Base-by-base conservation (phyloP, 768 basidiomycete genomes). In the Auriscalpium orientale region DNA sequence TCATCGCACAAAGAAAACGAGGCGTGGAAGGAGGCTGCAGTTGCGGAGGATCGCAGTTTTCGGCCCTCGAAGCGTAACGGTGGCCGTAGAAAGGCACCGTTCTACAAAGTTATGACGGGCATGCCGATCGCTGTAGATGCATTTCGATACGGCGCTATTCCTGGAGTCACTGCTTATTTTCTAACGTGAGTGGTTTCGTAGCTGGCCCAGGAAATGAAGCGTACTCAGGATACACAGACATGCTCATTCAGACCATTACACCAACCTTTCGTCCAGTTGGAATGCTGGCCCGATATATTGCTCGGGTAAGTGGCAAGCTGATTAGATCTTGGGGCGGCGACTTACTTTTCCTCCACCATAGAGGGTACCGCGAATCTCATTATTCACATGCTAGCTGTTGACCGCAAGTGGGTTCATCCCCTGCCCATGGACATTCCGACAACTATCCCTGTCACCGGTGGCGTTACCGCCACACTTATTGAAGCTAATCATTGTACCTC, bases 71-170 rank as follows among this genome's bases (percentile, higher is more conserved):
- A 80, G 55, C 69, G 69, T 15, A 79, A 76, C 38, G 76, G 76
- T 33, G 72, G 74, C 34, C 78, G 89, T 33, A 74, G 89, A 56
- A 84, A 81, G 56, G 91, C 94, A 0, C 97, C 97, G 0, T 98
- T 98, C 67, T 98, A 95, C 73, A 99, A 98, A 72, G 81, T 93
- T 21, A 68, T 98, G 62, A 89, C 91, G 63, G 95, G 97, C 1
- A 97, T 98, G 94, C 93, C 95, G 9, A 89, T 99, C 22, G 93
- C 95, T 15, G 97, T 99, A 0, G 97, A 99, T 66, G 97, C 95
- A 1, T 99, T 99, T 71, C 82, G 87, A 38, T 99, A 98, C 67
- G 97, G 95, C 7, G 76, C 78, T 28, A 94, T 99, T 49, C 94
- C 95, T 6, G 84, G 83, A 10, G 82, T 98, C 22, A 89, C 82